Evolutionary conservation across 2,329 filamentous ascomycete genomes (phyloP).

Genomic region (Exophiala phaeomuriformis): DNA sequence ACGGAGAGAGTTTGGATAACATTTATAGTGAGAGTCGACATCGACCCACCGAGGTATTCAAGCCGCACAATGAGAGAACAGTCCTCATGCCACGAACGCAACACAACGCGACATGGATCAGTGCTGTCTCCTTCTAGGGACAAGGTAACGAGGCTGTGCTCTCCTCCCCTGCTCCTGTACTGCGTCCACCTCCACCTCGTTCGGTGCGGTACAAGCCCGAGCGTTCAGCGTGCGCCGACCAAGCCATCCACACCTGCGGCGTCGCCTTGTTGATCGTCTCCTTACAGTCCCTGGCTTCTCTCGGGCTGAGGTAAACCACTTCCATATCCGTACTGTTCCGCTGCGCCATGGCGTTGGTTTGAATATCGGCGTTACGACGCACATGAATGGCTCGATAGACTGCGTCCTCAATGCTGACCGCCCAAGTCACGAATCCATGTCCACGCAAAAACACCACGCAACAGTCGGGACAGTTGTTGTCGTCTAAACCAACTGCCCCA

Average conservation of each 20-base stretch:
- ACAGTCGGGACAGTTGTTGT: background rate
- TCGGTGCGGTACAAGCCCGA: constrained; percentile 2
- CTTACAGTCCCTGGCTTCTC: background rate
- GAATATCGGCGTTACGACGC: background rate
- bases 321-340: background rate
- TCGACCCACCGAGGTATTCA: too few relatives aligned
- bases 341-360: background rate
- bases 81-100: too few relatives aligned
- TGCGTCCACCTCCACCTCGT: background rate
- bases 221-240: background rate
- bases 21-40: too few relatives aligned
- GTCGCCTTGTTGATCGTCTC: background rate
- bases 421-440: constrained; percentile 3
- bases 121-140: too few relatives aligned
- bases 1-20: too few relatives aligned
- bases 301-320: background rate
- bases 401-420: background rate
- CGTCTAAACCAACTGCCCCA: background rate
- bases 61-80: too few relatives aligned
- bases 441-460: constrained; percentile 1
- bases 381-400: constrained; percentile 3
- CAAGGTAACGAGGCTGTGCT: too few relatives aligned
- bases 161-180: too few relatives aligned
- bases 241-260: background rate
- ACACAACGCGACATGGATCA: too few relatives aligned